A percentile compares a stretch with the other conserved stretches of the same genome.
These are phyloP conservation scores for Gardenia jasminoides DNA, from an alignment of 257 asterid genomes.

Conservation along the genomic window DNA sequence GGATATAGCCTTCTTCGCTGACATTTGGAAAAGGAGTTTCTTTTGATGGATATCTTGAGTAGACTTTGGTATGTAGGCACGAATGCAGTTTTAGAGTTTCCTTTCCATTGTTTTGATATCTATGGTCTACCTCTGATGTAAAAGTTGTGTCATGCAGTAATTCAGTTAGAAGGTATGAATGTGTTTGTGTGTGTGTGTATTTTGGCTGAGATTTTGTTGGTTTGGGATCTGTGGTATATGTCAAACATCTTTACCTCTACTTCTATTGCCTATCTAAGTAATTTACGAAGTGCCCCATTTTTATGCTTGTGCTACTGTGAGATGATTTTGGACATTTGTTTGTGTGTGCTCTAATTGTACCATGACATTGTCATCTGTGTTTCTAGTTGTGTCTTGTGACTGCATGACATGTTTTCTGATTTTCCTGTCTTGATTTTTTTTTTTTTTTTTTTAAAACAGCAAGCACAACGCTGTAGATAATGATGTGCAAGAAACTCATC, in stretches of 20 bases:
- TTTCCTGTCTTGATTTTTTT: constrained; percentile 5
- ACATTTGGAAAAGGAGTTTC: not conserved
- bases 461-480: constrained; percentile 42
- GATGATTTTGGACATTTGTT: not conserved
- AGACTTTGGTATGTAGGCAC: not conserved
- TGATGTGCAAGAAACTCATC: constrained; percentile 46
- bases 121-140: not conserved
- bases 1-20: not conserved
- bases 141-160: not conserved
- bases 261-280: not conserved
- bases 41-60: not conserved
- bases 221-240: not conserved
- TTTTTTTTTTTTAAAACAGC: constrained; percentile 8
- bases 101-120: not conserved
- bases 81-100: not conserved
- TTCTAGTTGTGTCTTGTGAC: not conserved
- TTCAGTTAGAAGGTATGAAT: too few species aligned
- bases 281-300: not conserved
- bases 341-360: not conserved
- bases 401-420: not conserved
- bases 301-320: not conserved
- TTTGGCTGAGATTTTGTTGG: not conserved
- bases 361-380: not conserved
- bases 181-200: too few species aligned
- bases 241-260: not conserved